Evolutionary conservation across 495 filamentous ascomycete species (phyloP), one percentile per base, ranked within the genome.

Genomic region (Oidiodendron maius): DNA sequence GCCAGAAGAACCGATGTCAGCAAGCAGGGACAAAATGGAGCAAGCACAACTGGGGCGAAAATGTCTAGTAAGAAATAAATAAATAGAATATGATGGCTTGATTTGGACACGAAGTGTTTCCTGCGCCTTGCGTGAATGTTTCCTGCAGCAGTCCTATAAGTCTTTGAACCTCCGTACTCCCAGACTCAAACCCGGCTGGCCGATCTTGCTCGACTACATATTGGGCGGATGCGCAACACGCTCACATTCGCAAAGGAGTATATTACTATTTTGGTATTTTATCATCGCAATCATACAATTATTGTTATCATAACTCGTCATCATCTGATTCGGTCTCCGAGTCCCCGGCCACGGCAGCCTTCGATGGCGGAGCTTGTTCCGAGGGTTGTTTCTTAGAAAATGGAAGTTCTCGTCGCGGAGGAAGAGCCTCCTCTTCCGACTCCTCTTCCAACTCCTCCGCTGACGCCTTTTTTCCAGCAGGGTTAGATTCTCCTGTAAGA

Each of bases 241-340:
- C n/a, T n/a, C n/a, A n/a, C n/a, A n/a, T n/a, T n/a, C n/a, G n/a
- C n/a, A n/a, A n/a, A n/a, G n/a, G n/a, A n/a, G n/a, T n/a, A n/a
- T n/a, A n/a, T n/a, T n/a, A n/a, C n/a, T n/a, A n/a, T n/a, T 15
- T 21, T 8, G 17, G 9, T 15, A 24, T 24, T 42, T 10, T 24
- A 22, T 15, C 9, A 6, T 42, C 39, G 17, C 4, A 20, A 15
- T 22, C 39, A 42, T 30, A 12, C 5, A 30, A 5, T 5, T 30
- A 30, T 30, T 12, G 30, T 28, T 26, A 26, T 60, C 51, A 60
- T 60, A 60, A 51, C 20, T 60, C 58, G 48, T 61, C 59, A 48
- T 62, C 54, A 44, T 61, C 58, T 2, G 54, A 56, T 26, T 57
- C 57, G 0, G 60, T 62, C 17, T 60, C 60, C 10, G 53, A 56